Conservation (phyloP, 2,329 filamentous ascomycete genomes). For the Epichloe sibirici region DNA sequence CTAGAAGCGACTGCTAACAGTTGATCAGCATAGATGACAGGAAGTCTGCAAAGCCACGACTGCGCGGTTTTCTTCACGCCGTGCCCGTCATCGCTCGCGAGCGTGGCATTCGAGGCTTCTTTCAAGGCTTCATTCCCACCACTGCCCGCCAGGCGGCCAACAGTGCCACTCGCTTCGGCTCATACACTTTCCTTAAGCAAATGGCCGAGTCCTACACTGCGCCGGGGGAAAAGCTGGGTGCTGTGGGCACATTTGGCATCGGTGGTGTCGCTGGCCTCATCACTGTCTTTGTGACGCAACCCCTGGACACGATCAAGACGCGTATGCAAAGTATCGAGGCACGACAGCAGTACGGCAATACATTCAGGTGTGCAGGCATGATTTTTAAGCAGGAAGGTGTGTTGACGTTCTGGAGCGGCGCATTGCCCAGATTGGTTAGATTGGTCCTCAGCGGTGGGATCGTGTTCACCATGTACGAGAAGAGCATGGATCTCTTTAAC, state of each 20-base stretch:
- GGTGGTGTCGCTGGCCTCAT: slow-evolving; percentile 82
- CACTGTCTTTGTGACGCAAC: slow-evolving; percentile 69
- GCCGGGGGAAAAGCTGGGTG: slow-evolving; percentile 93
- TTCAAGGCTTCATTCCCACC: slow-evolving; percentile 92
- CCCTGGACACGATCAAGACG: slow-evolving; percentile 90
- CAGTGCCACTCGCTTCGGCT: slow-evolving; percentile 79
- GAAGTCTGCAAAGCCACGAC: slow-evolving; percentile 71
- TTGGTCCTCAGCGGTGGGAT: slow-evolving; percentile 89
- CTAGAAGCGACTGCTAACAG: neutral
- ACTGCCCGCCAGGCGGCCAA: slow-evolving; percentile 93
- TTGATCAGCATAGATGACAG: slow-evolving; percentile 73
- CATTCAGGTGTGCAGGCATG: slow-evolving; percentile 64
- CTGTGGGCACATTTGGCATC: slow-evolving; percentile 77
- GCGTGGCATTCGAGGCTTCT: slow-evolving; percentile 81
- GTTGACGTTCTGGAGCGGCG: slow-evolving; percentile 87
- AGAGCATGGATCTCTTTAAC: slow-evolving; percentile 82
- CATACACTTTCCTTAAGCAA: slow-evolving; percentile 84
- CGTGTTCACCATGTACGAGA: slow-evolving; percentile 98
- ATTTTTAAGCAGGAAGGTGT: slow-evolving; percentile 87
- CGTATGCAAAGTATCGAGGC: slow-evolving; percentile 95
- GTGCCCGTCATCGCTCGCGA: slow-evolving; percentile 78
- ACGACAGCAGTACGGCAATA: slow-evolving; percentile 70
- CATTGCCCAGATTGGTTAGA: slow-evolving; percentile 70
- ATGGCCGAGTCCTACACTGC: slow-evolving; percentile 83
- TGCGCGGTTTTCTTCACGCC: slow-evolving; percentile 87